A percentile compares a stretch with the other conserved stretches of the same genome.
These are phyloP conservation scores for Ramalina peruviana DNA, from an alignment of 495 filamentous ascomycete species.

Conservation along the genomic window DNA sequence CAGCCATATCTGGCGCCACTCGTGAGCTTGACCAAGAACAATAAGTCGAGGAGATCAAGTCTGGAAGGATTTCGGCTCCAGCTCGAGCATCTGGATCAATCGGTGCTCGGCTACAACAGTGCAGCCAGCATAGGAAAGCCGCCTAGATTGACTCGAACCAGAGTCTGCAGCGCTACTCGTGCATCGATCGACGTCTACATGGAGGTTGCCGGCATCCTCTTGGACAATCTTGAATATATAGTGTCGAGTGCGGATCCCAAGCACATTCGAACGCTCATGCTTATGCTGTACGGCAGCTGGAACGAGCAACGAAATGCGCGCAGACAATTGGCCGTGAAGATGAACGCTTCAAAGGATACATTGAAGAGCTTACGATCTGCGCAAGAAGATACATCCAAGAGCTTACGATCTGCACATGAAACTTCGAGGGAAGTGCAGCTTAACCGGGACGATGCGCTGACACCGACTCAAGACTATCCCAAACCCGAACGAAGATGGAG, in stretches of 20 bases:
- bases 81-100: constrained; percentile 59
- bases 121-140: constrained; percentile 1
- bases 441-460: constrained; percentile 37
- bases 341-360: not conserved
- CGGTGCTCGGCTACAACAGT: constrained; percentile 48
- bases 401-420: constrained; percentile 7
- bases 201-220: constrained; percentile 56
- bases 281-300: constrained; percentile 67
- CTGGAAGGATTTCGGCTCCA: constrained; percentile 65
- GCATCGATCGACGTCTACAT: constrained; percentile 65
- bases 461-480: constrained; percentile 45
- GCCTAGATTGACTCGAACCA: constrained; percentile 39
- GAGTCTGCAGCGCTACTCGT: constrained; percentile 47
- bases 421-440: not conserved
- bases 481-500: constrained; percentile 36
- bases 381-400: constrained; percentile 4
- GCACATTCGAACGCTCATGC: constrained; percentile 67
- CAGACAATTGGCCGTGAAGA: constrained; percentile 18
- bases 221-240: constrained; percentile 54
- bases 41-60: constrained; percentile 50
- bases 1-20: constrained; percentile 62
- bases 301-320: constrained; percentile 55
- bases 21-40: constrained; percentile 54
- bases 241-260: constrained; percentile 60
- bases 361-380: constrained; percentile 8